Evolutionary conservation across 1,284 basidiomycete species (phyloP).

Genomic region (Ceratobasidium papillatum): DNA sequence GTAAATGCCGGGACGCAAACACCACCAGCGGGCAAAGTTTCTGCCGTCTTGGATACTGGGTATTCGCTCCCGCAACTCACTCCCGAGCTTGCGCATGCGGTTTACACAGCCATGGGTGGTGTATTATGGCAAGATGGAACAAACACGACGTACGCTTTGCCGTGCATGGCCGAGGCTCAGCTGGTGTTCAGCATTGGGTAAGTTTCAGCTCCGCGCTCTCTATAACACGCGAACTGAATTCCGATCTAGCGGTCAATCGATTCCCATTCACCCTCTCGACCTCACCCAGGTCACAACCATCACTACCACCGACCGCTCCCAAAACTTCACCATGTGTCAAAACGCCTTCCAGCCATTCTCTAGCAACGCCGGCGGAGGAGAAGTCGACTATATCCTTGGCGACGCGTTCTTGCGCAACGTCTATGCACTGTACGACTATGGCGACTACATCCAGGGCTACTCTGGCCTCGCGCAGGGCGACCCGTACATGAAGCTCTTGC

Average conservation of each 20-base stretch:
- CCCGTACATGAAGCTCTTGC: constrained; percentile 36
- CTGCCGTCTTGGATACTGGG: constrained; percentile 31
- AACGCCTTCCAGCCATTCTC: constrained; percentile 31
- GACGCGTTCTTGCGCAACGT: constrained; percentile 36
- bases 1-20: constrained; percentile 14
- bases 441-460: constrained; percentile 25
- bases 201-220: background rate
- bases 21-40: constrained; percentile 31
- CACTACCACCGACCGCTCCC: background rate
- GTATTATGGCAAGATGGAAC: constrained; percentile 15
- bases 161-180: constrained; percentile 33
- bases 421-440: constrained; percentile 30
- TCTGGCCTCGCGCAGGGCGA: constrained; percentile 26
- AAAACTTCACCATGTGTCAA: constrained; percentile 16
- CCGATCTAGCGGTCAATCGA: background rate
- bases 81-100: constrained; percentile 23
- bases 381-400: constrained; percentile 35
- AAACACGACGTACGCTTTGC: constrained; percentile 25
- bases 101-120: constrained; percentile 32
- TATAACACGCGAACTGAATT: background rate
- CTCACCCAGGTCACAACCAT: constrained; percentile 25
- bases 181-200: constrained; percentile 34
- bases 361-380: constrained; percentile 29
- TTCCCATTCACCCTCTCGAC: constrained; percentile 37
- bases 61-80: constrained; percentile 28